Percentiles rank a stretch among this genome's conserved stretches.
Evolutionary conservation across 2,329 filamentous ascomycete genomes (phyloP).

Genomic region (Catunica adiposa): DNA sequence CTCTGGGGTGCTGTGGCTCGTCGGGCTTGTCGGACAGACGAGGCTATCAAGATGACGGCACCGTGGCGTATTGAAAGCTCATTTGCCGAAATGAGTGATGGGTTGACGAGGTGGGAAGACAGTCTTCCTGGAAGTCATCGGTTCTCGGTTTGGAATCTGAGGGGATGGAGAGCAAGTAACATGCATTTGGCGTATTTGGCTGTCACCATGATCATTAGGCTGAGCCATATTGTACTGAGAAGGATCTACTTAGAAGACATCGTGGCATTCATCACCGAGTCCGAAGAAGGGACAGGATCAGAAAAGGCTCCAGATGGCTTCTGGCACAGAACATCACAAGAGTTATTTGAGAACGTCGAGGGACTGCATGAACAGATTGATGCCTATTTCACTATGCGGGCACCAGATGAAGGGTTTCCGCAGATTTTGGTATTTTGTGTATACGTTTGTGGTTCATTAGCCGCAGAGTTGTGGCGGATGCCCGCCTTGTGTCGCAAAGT

Average conservation of each 20-base stretch:
- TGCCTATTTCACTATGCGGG: slow-evolving; percentile 19
- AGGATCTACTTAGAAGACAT: slow-evolving; percentile 22
- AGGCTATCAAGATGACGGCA: slow-evolving; percentile 4
- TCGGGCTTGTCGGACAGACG: slow-evolving; percentile 17
- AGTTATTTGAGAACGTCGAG: slow-evolving; percentile 23
- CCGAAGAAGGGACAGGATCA: neutral
- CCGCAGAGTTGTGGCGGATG: slow-evolving; percentile 20
- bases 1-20: slow-evolving; percentile 24
- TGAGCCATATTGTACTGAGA: slow-evolving; percentile 23
- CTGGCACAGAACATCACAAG: slow-evolving; percentile 19
- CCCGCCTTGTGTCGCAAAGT: slow-evolving; percentile 19
- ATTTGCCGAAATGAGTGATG: slow-evolving; percentile 16
- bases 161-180: slow-evolving; percentile 22
- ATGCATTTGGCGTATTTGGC: slow-evolving; percentile 24
- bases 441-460: slow-evolving; percentile 26
- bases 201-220: slow-evolving; percentile 22
- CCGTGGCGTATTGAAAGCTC: slow-evolving; percentile 19
- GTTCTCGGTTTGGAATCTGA: slow-evolving; percentile 24
- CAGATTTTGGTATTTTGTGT: slow-evolving; percentile 25
- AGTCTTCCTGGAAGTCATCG: slow-evolving; percentile 20
- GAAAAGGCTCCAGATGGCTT: slow-evolving; percentile 17
- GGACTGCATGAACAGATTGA: slow-evolving; percentile 24
- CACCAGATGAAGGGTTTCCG: slow-evolving; percentile 21
- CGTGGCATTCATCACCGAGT: too few relatives aligned
- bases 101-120: slow-evolving; percentile 19